Evolutionary conservation across 2,329 filamentous ascomycete genomes (phyloP), one percentile per base, ranked within the genome.

Genomic region (Elsinoe perseae): DNA sequence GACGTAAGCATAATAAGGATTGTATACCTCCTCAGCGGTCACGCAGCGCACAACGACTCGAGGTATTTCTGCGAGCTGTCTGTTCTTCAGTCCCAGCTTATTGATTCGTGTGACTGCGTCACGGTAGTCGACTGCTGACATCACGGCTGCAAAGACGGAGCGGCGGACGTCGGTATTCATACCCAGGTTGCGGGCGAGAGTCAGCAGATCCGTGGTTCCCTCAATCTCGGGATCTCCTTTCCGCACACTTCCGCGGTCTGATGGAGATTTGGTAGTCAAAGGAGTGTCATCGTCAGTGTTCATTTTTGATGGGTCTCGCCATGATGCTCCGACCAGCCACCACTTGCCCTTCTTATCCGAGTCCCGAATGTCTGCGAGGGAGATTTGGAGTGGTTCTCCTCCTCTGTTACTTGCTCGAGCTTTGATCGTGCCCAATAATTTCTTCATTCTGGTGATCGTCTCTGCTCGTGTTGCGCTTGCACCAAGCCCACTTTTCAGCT

Each of bases 261-360:
- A 8, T 23, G 9, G 16, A 8, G 18, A 9, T 14, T 30, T 6
- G 23, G 10, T 20, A 2, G 42, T 36, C 2, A n/a, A 32, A 18
- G 42, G 36, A 14, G 23, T 7, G 42, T 16, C 30, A 7, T 44
- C 20, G 32, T 27, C 18, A 42, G 23, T n/a, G 36, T 32, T 53
- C 42, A 30, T 46, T 50, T 64, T 67, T 3, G 64, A 65, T 1
- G 75, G 67, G 16, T 77, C 68, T 38, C 75, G 76, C 82, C 92
- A 96, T 70, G 90, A 95, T n/a, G 93, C 92, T 53, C 93, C 93
- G 4, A 97, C 88, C 18, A 97, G 81, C 93, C 93, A 98, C 93
- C 93, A 98, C 74, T 95, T 96, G 0, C 93, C 93, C 67, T 85
- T 87, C 67, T 87, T 92, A 38, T 92, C 87, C 0, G 86, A 85